Percentiles rank a stretch among this genome's conserved stretches.
Conservation (phyloP, 192 early-diverging fungal species). For the Obelidium mucronatum region DNA sequence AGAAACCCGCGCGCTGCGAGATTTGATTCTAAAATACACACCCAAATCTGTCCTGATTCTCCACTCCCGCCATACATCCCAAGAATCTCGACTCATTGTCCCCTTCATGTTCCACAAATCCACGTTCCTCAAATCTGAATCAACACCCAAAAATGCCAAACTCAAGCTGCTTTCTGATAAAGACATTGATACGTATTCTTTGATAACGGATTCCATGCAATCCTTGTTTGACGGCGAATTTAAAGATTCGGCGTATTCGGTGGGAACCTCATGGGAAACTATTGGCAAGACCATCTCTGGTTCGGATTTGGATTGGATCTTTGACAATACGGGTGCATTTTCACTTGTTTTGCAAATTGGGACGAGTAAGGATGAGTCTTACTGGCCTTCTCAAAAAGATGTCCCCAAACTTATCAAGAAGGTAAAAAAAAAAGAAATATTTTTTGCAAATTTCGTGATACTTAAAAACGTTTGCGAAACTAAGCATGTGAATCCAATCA, state of each 20-base stretch:
- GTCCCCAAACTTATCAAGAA: slow-evolving; percentile 15
- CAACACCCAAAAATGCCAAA: slow-evolving; percentile 7
- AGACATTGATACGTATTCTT: slow-evolving; percentile 23
- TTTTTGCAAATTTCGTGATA: no score
- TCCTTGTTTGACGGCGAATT: background rate
- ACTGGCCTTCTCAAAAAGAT: slow-evolving; percentile 17
- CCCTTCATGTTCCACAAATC: slow-evolving; percentile 43
- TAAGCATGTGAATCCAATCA: slow-evolving; percentile 26
- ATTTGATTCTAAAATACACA: slow-evolving; percentile 8
- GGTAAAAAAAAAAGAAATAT: slow-evolving; percentile 18
- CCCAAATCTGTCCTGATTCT: slow-evolving; percentile 35
- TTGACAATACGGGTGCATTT: slow-evolving; percentile 32
- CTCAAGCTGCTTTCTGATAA: slow-evolving; percentile 21
- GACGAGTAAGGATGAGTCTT: slow-evolving; percentile 27
- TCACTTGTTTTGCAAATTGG: slow-evolving; percentile 35
- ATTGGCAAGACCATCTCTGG: slow-evolving; percentile 34
- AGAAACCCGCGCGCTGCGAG: slow-evolving; percentile 37
- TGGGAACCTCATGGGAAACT: slow-evolving; percentile 35
- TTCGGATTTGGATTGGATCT: slow-evolving; percentile 43
- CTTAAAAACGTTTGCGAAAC: no score
- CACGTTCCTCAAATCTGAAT: slow-evolving; percentile 11
- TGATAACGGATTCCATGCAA: slow-evolving; percentile 28
- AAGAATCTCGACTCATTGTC: slow-evolving; percentile 28
- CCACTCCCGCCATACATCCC: slow-evolving; percentile 25
- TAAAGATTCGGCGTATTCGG: background rate